phyloP scores from a whole-genome alignment of 164 flowering plant species.

The Vitis riparia region DNA sequence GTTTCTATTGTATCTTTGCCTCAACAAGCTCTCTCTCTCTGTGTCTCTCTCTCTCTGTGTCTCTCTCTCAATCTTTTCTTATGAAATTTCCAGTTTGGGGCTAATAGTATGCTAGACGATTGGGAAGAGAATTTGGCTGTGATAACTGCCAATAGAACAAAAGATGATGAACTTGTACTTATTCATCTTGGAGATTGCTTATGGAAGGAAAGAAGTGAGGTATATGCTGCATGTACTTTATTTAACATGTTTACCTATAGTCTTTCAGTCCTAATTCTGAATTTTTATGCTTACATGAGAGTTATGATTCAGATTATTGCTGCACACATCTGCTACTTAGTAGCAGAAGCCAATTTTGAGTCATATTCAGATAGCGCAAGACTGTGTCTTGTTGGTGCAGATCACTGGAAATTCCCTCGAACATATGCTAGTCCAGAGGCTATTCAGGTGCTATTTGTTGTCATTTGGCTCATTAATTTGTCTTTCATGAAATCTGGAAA shows the following conservation, averaged over 20 bases:
- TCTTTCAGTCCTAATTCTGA: neutral
- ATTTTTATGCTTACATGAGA: slow-evolving; percentile 12
- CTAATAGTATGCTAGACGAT: slow-evolving; percentile 70
- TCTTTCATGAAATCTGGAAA: neutral
- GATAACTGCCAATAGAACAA: slow-evolving; percentile 84
- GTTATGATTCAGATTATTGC: slow-evolving; percentile 58
- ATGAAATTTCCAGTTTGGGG: slow-evolving; percentile 36
- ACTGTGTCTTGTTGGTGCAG: slow-evolving; percentile 91
- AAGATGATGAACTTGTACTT: slow-evolving; percentile 87
- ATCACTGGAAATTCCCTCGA: slow-evolving; percentile 93
- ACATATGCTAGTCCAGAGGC: slow-evolving; percentile 96
- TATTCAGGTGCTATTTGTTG: slow-evolving; percentile 69
- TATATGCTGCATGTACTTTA: slow-evolving; percentile 20
- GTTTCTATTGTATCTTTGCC: no score
- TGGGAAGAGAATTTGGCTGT: slow-evolving; percentile 94
- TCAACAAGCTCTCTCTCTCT: neutral
- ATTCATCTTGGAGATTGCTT: slow-evolving; percentile 88
- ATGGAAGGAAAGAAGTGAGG: slow-evolving; percentile 89
- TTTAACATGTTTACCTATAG: neutral
- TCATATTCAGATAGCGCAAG: slow-evolving; percentile 88
- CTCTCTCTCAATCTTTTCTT: neutral
- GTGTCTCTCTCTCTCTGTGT: neutral
- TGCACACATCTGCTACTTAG: slow-evolving; percentile 93
- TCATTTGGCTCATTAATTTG: slow-evolving; percentile 1
- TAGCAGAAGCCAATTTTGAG: slow-evolving; percentile 94